Base-by-base conservation (phyloP, 352 stramenopile genomes). In the Bremia lactucae region DNA sequence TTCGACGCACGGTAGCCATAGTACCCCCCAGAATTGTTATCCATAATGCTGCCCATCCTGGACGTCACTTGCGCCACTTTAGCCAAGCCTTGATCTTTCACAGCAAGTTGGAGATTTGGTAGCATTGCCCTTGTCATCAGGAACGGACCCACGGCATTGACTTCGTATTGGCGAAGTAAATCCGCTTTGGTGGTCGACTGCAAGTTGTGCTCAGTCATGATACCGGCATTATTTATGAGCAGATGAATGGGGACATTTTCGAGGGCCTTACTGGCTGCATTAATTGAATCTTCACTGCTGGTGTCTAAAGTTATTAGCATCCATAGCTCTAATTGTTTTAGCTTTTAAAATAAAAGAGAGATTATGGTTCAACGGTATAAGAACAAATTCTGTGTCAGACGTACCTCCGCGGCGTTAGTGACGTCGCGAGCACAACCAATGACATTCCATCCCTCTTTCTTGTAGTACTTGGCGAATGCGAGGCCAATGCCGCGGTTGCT, bases 1-100 rank as follows among this genome's bases (percentile, higher is more conserved):
- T 91, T 90, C 31, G 71, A 87, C 37, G 82, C 62, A 18, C 74
- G 62, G 48, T 94, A 89, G 29, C 64, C 78, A 39, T 89, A 87
- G 42, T 62, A 45, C 0, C 49, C 52, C 2, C 58, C 43, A n/a
- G 63, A 55, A 2, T 38, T 29, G 31, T 65, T 65, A 51, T 58
- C 52, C 13, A 51, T 25, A 31, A 65, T 62, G 20, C 42, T 55
- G 31, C 77, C 77, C 45, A 83, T 55, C 7, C 49, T 22, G 13
- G 68, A 82, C 41, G 65, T 71, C 21, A 87, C 13, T 25, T 87
- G 64, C 14, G 51, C 59, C 20, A 74, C 68, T 19, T 59, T 66
- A 15, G 65, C 65, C n/a, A 57, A 49, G 36, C 55, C 59, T 23
- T 52, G 34, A 15, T 49, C 41, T 0, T 8, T 28, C 9, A 48